These are phyloP conservation scores for Lachancea thermotolerans DNA, from an alignment of 805 yeast genomes.

Conservation along the genomic window DNA sequence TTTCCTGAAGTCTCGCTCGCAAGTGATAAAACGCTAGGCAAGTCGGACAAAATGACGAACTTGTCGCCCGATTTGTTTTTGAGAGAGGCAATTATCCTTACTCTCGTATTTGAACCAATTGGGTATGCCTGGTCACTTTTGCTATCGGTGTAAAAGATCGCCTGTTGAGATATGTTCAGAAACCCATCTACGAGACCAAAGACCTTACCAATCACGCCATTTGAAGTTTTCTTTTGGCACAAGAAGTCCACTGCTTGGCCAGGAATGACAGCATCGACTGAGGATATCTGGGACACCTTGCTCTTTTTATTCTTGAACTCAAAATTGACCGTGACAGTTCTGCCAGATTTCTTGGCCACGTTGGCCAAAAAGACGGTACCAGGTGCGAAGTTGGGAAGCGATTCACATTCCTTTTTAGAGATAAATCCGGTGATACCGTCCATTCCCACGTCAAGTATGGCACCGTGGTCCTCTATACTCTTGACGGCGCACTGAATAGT, in stretches of 20 bases:
- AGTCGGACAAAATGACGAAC: constrained; percentile 51
- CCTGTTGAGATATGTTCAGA: constrained; percentile 59
- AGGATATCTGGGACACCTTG: constrained; percentile 49
- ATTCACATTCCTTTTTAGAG: constrained; percentile 56
- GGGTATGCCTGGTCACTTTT: constrained; percentile 42
- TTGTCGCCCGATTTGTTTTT: constrained; percentile 48
- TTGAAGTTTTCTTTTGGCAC: constrained; percentile 47
- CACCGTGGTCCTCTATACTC: constrained; percentile 90
- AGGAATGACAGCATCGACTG: constrained; percentile 77
- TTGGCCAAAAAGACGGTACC: constrained; percentile 71
- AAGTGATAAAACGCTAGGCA: constrained; percentile 45
- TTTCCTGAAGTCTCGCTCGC: constrained; percentile 2
- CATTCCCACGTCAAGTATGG: constrained; percentile 64
- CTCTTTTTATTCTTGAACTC: constrained; percentile 38
- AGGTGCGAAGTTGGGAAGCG: constrained; percentile 34
- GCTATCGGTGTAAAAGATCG: constrained; percentile 40
- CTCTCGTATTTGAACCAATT: constrained; percentile 60
- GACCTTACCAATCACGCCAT: constrained; percentile 67
- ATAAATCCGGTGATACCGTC: constrained; percentile 60
- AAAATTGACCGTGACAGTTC: constrained; percentile 49
- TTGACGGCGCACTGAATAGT: constrained; percentile 69
- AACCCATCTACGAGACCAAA: constrained; percentile 73
- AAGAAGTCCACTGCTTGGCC: constrained; percentile 76
- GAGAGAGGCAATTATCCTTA: constrained; percentile 62
- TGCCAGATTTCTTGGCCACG: constrained; percentile 40